Percentiles rank a stretch among this genome's conserved stretches.
Evolutionary conservation across 192 early-diverging fungal genomes (phyloP).

Genomic region (Coemansia sp.): DNA sequence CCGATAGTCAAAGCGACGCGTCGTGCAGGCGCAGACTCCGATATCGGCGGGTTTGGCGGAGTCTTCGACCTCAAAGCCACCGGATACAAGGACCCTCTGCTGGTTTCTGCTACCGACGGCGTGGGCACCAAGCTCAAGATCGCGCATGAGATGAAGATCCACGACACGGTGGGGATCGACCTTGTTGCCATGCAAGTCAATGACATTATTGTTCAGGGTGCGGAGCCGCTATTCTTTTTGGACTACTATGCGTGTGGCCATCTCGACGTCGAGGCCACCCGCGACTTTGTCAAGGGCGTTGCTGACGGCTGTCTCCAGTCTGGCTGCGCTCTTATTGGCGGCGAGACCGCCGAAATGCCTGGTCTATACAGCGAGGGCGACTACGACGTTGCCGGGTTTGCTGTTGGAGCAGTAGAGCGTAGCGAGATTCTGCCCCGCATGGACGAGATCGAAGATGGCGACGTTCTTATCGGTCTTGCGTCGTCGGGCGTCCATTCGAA

Average conservation of each 20-base stretch:
- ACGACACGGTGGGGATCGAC: slow-evolving; percentile 96
- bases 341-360: slow-evolving; percentile 99
- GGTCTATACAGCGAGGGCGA: slow-evolving; percentile 86
- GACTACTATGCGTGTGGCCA: slow-evolving; percentile 98
- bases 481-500: slow-evolving; percentile 99
- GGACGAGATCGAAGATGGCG: slow-evolving; percentile 70
- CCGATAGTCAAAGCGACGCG: slow-evolving; percentile 89
- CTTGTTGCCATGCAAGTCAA: slow-evolving; percentile 99
- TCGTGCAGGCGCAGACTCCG: slow-evolving; percentile 91
- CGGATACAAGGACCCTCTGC: slow-evolving; percentile 88
- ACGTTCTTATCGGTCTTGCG: slow-evolving; percentile 85
- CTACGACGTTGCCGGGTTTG: slow-evolving; percentile 95
- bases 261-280: slow-evolving; percentile 88
- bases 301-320: slow-evolving; percentile 89
- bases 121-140: slow-evolving; percentile 99
- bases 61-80: slow-evolving; percentile 94
- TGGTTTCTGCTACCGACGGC: slow-evolving; percentile 98
- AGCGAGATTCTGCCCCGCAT: slow-evolving; percentile 81
- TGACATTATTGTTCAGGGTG: slow-evolving; percentile 97
- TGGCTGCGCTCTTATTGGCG: slow-evolving; percentile 94
- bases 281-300: slow-evolving; percentile 89
- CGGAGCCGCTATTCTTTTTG: slow-evolving; percentile 97
- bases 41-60: slow-evolving; percentile 98
- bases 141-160: slow-evolving; percentile 79
- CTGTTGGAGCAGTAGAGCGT: slow-evolving; percentile 95